Evolutionary conservation across 1,139 yeast species (phyloP), one percentile per base, ranked within the genome.

Genomic region (Pneumocystis wakefieldiae): DNA sequence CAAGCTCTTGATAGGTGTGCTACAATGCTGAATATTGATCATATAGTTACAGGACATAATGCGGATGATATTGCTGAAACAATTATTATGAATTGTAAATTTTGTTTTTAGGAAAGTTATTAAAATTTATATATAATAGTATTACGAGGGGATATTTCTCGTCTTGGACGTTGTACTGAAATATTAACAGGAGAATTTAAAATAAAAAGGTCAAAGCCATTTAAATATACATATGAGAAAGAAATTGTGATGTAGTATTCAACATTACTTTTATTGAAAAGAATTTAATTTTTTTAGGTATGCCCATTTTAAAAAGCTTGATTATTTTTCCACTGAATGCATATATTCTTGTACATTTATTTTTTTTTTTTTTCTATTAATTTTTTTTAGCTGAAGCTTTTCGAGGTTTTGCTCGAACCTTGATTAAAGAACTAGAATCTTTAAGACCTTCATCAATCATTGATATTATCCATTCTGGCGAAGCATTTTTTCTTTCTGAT

Each of bases 41-140:
- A 94, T 74, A 94, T 94, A 53, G 95, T 94, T 1, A 94, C 99
- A 0, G 99, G 99, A 1, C 99, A 94, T 74, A 94, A 94, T 73
- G 99, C 99, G 0, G 99, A 94, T 73, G 99, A 94, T 74, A 87
- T 94, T 87, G 99, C 99, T 0, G 99, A 94, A 72, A 94, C 99
- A 0, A 96, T 94, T 2, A 75, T 94, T 65, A 91, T 94, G 97
- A 94, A 94, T 73, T 39, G 59, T 57, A 28, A 37, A 19, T 28
- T 39, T 57, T 19, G 15, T 39, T 57, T 75, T 92, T 36, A 12
- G 39, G 10, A 38, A 39, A 14, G 28, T 39, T 59, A 2, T 53
- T 59, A 17, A 19, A 59, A 38, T 38, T 57, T 19, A 57, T 19
- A 37, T 57, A 28, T 38, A 35, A 24, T 38, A 38, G 57, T 65